phyloP scores from a whole-genome alignment of 1,284 basidiomycete genomes.

The Ceratobasidium sp. region DNA sequence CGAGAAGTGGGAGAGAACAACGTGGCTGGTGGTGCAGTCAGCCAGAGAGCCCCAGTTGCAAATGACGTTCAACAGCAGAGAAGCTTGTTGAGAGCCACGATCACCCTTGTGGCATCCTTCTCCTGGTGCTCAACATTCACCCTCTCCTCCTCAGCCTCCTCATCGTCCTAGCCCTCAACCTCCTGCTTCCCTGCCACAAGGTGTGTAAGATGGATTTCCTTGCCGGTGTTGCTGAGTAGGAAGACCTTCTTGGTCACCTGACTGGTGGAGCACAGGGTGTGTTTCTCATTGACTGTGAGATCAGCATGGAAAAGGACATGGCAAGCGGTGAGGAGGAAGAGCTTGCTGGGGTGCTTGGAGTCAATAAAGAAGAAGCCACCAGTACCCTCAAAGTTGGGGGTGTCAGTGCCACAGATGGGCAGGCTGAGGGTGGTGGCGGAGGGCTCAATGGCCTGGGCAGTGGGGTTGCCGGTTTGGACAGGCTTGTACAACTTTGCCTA shows the following conservation, averaged over 20 bases:
- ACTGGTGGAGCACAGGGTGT: no score
- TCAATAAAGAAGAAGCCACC: slow-evolving; percentile 25
- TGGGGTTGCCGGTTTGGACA: background rate
- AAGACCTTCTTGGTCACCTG: slow-evolving; percentile 30
- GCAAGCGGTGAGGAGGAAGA: slow-evolving; percentile 8
- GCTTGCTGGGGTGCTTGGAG: background rate
- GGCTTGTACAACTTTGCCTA: slow-evolving; percentile 25
- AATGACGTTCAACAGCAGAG: slow-evolving; percentile 26
- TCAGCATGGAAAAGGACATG: slow-evolving; percentile 23
- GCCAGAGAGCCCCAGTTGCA: slow-evolving; percentile 27
- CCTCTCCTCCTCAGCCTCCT: slow-evolving; percentile 9
- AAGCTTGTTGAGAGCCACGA: slow-evolving; percentile 35
- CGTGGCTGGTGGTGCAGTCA: slow-evolving; percentile 40
- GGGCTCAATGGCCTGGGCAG: slow-evolving; percentile 6
- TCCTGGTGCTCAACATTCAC: slow-evolving; percentile 13
- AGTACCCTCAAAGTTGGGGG: slow-evolving; percentile 21
- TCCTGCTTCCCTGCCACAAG: slow-evolving; percentile 15
- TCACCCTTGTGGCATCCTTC: slow-evolving; percentile 34
- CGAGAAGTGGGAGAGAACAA: slow-evolving; percentile 42
- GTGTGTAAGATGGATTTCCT: slow-evolving; percentile 6
- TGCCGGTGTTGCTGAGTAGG: slow-evolving; percentile 16
- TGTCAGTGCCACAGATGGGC: slow-evolving; percentile 20
- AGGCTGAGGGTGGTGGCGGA: slow-evolving; percentile 40
- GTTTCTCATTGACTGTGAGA: background rate
- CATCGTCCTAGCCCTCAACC: background rate